phyloP scores from a whole-genome alignment of 805 yeast genomes.

The Yarrowia porcina region DNA sequence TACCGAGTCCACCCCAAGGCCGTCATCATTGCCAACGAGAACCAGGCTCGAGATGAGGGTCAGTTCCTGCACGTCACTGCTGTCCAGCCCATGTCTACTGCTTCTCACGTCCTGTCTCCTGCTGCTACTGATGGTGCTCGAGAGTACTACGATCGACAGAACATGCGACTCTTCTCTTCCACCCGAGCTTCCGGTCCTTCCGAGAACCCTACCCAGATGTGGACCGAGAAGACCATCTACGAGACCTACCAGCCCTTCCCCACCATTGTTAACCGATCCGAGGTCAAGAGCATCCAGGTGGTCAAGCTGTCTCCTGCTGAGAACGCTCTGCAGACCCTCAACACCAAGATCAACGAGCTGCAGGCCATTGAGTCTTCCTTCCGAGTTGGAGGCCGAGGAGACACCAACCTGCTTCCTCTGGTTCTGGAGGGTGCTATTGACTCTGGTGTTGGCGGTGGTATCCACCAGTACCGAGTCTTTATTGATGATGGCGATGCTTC shows the following conservation, averaged over 20 bases:
- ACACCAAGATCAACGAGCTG: constrained; percentile 67
- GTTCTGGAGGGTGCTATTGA: constrained; percentile 68
- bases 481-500: constrained; percentile 44
- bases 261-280: constrained; percentile 80
- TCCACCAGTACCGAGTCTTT: constrained; percentile 74
- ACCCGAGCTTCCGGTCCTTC: constrained; percentile 72
- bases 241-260: constrained; percentile 78
- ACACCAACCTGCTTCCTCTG: constrained; percentile 32
- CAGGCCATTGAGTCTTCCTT: constrained; percentile 28
- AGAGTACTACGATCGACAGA: constrained; percentile 71
- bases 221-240: constrained; percentile 86
- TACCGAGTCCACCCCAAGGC: constrained; percentile 79
- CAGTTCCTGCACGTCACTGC: constrained; percentile 67
- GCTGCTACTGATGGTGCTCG: constrained; percentile 51
- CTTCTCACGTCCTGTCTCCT: constrained; percentile 28
- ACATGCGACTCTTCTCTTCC: constrained; percentile 65
- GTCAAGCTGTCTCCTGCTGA: constrained; percentile 75
- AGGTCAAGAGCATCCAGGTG: constrained; percentile 49
- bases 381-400: constrained; percentile 6
- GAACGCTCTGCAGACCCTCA: constrained; percentile 69
- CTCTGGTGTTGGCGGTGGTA: constrained; percentile 91
- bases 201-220: constrained; percentile 65
- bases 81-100: constrained; percentile 54
- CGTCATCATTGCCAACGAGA: constrained; percentile 55
- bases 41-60: constrained; percentile 64